Evolutionary conservation across 2,329 filamentous ascomycete genomes (phyloP).

Genomic region (Aspergillus ustus): DNA sequence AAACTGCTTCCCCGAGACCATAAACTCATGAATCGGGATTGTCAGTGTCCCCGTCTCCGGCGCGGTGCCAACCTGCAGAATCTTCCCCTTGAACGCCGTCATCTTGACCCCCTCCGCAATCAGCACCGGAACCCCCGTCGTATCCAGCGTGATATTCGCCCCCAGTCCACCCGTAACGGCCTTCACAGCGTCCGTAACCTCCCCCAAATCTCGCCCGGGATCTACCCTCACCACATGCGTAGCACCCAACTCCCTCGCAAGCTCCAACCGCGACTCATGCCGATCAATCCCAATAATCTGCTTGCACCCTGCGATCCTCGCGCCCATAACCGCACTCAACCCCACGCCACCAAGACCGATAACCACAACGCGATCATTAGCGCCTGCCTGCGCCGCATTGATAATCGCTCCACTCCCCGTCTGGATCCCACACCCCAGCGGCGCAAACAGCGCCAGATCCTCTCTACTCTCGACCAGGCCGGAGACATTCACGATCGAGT

Average conservation of each 20-base stretch:
- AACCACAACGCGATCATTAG: constrained; percentile 25
- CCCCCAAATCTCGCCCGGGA: constrained; percentile 26
- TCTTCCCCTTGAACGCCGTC: constrained; percentile 52
- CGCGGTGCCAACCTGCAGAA: constrained; percentile 57
- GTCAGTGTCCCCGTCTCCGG: constrained; percentile 49
- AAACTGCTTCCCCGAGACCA: constrained; percentile 54
- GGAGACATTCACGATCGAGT: constrained; percentile 49
- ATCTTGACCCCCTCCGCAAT: constrained; percentile 50
- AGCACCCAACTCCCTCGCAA: constrained; percentile 48
- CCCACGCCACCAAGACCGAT: constrained; percentile 55
- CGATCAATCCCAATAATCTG: constrained; percentile 50
- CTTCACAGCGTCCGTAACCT: constrained; percentile 42
- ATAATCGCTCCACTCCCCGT: constrained; percentile 15
- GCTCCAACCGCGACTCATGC: constrained; percentile 40
- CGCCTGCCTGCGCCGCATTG: constrained; percentile 2
- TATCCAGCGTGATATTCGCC: constrained; percentile 55
- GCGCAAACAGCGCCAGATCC: constrained; percentile 39
- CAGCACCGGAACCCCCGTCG: constrained; percentile 52
- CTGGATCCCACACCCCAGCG: constrained; percentile 11
- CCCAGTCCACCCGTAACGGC: constrained; percentile 45
- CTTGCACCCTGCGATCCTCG: constrained; percentile 48
- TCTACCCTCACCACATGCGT: constrained; percentile 42
- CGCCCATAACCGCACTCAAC: constrained; percentile 54
- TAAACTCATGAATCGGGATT: constrained; percentile 51
- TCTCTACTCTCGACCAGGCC: constrained; percentile 37